Conservation (phyloP, 306 rosid species). For the Casuarina glauca region DNA sequence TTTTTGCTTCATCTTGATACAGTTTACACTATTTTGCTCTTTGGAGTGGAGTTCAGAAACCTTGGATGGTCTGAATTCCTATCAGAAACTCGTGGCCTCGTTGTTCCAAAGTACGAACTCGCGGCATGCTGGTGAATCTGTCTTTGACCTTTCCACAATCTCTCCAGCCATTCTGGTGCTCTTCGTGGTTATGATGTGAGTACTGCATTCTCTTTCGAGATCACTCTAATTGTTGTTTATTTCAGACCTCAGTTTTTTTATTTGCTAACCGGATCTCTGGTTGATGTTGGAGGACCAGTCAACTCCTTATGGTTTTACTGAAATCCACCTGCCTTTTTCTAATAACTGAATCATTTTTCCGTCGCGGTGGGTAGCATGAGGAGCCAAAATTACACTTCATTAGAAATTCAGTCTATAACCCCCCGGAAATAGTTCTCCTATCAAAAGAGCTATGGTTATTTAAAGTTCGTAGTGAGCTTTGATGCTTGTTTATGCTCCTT, state of each 20-base stretch:
- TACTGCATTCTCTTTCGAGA: background rate
- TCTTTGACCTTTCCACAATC: conserved; percentile 60
- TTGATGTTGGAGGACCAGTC: background rate
- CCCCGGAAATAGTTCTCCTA: too few species aligned
- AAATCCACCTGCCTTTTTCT: background rate
- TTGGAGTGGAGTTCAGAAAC: conserved; percentile 62
- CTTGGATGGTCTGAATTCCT: conserved; percentile 54
- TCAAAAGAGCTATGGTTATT: too few species aligned
- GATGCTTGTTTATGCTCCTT: too few species aligned
- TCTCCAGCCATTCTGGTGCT: conserved; percentile 65
- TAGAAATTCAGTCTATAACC: background rate
- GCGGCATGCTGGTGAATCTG: conserved; percentile 64
- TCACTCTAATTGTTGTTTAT: too few species aligned
- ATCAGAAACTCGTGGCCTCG: conserved; percentile 51
- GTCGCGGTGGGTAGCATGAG: background rate
- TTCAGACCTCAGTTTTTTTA: too few species aligned
- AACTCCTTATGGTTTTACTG: background rate
- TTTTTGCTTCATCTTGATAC: conserved; percentile 40
- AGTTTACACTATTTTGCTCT: conserved; percentile 45
- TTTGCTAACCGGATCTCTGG: background rate
- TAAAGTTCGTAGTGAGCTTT: too few species aligned
- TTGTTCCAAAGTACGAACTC: conserved; percentile 55
- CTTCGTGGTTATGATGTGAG: conserved; percentile 72
- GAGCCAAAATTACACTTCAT: background rate
- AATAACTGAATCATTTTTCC: background rate